Evolutionary conservation across 1,284 basidiomycete species (phyloP).

Genomic region (Sanghuangporus baumii): DNA sequence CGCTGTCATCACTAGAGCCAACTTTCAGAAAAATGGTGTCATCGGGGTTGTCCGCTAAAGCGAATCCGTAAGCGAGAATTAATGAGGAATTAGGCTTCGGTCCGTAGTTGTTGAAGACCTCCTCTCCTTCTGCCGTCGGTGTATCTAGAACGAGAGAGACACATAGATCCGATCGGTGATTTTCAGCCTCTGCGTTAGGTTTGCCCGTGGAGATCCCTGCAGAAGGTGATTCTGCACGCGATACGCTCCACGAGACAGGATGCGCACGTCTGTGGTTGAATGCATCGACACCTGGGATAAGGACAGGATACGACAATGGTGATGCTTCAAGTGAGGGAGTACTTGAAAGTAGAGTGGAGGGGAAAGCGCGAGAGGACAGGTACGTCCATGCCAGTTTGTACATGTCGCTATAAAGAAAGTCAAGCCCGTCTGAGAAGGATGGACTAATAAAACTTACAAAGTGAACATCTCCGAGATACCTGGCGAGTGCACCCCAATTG

Average conservation of each 20-base stretch:
- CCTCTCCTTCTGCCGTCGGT: conserved; percentile 36
- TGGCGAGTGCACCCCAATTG: conserved; percentile 33
- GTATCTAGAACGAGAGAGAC: conserved; percentile 43
- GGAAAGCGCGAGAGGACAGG: conserved; percentile 83
- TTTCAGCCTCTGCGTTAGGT: neutral
- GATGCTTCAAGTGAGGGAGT: conserved; percentile 47
- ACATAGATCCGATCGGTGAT: conserved; percentile 10
- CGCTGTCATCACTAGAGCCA: conserved; percentile 37
- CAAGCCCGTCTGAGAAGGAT: neutral
- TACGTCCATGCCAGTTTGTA: conserved; percentile 72
- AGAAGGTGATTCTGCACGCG: conserved; percentile 26
- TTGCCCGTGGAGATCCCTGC: neutral
- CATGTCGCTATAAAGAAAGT: conserved; percentile 45
- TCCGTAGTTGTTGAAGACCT: conserved; percentile 89
- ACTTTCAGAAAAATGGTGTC: conserved; percentile 80
- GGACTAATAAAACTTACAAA: conserved; percentile 46
- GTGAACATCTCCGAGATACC: conserved; percentile 51
- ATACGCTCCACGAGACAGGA: conserved; percentile 76
- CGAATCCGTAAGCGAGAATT: conserved; percentile 85
- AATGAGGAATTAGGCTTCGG: conserved; percentile 83
- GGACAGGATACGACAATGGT: conserved; percentile 61
- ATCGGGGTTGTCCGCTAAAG: conserved; percentile 69
- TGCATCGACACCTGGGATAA: conserved; percentile 81
- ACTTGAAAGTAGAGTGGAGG: conserved; percentile 67
- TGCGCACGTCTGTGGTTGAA: conserved; percentile 75